Base-by-base conservation (phyloP, 768 basidiomycete genomes). In the Tulasnella calospora region DNA sequence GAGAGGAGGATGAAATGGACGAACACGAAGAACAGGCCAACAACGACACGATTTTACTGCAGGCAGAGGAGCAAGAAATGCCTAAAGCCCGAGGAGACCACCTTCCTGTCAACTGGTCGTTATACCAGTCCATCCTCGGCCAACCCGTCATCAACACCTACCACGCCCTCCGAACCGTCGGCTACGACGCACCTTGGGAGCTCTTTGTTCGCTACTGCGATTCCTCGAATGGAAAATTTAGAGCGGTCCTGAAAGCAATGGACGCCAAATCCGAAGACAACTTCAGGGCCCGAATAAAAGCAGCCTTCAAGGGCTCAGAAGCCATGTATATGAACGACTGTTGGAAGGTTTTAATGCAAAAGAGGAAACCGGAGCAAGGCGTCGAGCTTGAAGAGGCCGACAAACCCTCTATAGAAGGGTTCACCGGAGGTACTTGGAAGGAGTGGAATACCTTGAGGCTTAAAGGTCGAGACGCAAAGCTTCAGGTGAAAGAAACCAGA, bases 171-270 rank as follows among this genome's bases (percentile, higher is more conserved):
- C 38, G 8, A 15, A 40, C 71, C 44, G 71, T 72, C 44, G 71
- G 71, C 36, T 72, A 72, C 71, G 71, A 72, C 71, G 71, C 71
- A 3, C 71, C 71, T 35, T 72, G 71, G 71, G 71, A 72, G 44
- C 38, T 72, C 71, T 72, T 38, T 17, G 12, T 72, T 36, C 36
- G 44, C 38, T 46, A 72, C 71, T 38, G 38, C 71, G 71, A 72
- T 36, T 1, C 27, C 17, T 72, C 36, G 8, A 36, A 36, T 21
- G 36, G 44, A 8, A 72, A 72, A 46, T n/a, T 41, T 36, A 38
- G 36, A 23, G 44, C 44, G 38, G 36, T 38, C 38, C 15, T 72
- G 10, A 23, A 30, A 15, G 71, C 36, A 2, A 40, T 72, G 71
- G 71, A 72, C 71, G 44, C 13, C 30, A 38, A 38, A 33, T 3